These are phyloP conservation scores for Salix dunnii DNA, from an alignment of 345 rosid genomes.

Conservation along the genomic window DNA sequence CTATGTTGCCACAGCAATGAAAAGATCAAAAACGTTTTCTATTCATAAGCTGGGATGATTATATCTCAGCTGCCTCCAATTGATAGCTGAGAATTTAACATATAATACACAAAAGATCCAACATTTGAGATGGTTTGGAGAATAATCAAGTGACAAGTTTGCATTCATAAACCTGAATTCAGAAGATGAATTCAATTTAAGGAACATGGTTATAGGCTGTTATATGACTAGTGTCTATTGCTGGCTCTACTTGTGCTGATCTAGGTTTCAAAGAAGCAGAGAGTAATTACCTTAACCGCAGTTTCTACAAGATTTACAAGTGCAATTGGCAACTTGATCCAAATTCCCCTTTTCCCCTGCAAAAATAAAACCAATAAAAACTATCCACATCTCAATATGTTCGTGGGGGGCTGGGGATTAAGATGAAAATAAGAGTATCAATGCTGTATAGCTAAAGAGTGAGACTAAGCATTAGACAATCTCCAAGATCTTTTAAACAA, in stretches of 20 bases:
- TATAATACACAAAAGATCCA: not conserved
- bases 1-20: not conserved
- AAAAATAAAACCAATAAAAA: not conserved
- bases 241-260: no score
- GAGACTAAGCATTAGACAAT: no score
- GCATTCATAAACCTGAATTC: not conserved
- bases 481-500: no score
- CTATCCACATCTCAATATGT: not conserved
- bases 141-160: not conserved
- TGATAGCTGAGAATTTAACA: not conserved
- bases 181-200: not conserved
- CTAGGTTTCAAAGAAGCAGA: not conserved
- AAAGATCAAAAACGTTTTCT: not conserved
- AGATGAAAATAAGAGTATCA: no score
- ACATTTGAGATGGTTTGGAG: not conserved
- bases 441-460: no score
- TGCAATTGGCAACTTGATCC: conserved; percentile 69
- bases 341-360: conserved; percentile 75
- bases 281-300: conserved; percentile 55
- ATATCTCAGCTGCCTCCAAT: not conserved
- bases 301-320: conserved; percentile 64
- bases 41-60: not conserved
- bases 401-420: not conserved
- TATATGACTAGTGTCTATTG: no score
- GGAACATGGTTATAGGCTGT: not conserved